Conservation (phyloP, 2,329 filamentous ascomycete species). For the Ophiocordyceps camponoti-floridani region DNA sequence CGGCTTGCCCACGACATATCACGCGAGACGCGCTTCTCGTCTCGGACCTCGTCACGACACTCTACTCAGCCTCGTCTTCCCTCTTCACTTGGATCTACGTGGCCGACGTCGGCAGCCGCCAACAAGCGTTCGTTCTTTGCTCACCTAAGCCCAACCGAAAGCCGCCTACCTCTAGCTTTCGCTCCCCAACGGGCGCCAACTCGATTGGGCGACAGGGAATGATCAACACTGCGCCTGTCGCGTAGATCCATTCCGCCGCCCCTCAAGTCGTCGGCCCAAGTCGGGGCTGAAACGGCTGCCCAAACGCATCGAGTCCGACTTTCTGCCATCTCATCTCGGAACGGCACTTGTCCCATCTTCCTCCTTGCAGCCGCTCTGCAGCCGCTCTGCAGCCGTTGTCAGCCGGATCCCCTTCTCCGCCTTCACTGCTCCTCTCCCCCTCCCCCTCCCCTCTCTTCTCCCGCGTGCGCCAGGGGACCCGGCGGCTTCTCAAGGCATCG, state of each 20-base stretch:
- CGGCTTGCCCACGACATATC: not conserved
- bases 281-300: not conserved
- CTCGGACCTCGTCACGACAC: not conserved
- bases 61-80: not conserved
- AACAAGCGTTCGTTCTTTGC: not conserved
- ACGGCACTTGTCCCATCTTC: not conserved
- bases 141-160: not conserved
- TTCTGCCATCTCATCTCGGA: not conserved
- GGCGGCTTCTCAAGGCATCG: not conserved
- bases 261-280: not conserved
- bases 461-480: too few relatives aligned
- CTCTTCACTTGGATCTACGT: not conserved
- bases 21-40: not conserved
- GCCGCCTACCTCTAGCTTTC: not conserved
- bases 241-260: slow-evolving; percentile 2
- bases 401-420: not conserved
- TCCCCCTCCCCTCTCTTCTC: not conserved
- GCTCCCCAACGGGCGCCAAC: slow-evolving; percentile 1
- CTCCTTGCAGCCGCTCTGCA: not conserved
- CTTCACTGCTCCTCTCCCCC: not conserved
- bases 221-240: slow-evolving; percentile 2
- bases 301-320: not conserved
- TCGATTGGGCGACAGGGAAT: slow-evolving; percentile 1
- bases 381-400: not conserved
- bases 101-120: not conserved